Base-by-base conservation (phyloP, 495 filamentous ascomycete species). In the Cryomyces minteri region DNA sequence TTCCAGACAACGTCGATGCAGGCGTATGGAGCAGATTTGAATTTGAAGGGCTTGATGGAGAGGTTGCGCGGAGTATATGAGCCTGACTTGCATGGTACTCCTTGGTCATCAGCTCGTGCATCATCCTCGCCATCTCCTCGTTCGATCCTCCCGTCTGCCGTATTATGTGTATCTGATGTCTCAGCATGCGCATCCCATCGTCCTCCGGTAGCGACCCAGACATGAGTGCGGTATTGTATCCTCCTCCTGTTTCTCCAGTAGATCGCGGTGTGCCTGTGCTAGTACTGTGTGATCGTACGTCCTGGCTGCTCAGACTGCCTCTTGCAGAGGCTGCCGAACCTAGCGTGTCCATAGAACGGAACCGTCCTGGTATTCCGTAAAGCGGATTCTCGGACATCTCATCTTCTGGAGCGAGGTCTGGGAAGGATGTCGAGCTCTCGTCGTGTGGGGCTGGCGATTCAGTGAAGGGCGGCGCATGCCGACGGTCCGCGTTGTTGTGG, bases 21-120 rank as follows among this genome's bases (percentile, higher is more conserved):
- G 48, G 50, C 12, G 55, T 52, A 30, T 47, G 10, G 40, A 12
- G 18, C 34, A 32, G 4, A 4, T 30, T 41, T 8, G 9, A 8
- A 18, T 48, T 31, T 41, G 50, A 44, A 12, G 49, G 31, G 36
- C 45, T 47, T 33, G 39, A 32, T 8, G 45, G 45, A 4, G 45
- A 47, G 8, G n/a, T 31, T 6, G 45, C 10, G 10, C 45, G 25
- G 10, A 47, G 9, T 10, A 47, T 36, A 32, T 41, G 45, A 12
- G 45, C 37, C 9, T 32, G 37, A 51, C 32, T 51, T 34, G 43
- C 50, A 43, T 45, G 74, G 54, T 93, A 92, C 48, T 76, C 76
- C 57, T 88, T 82, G 40, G 73, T 82, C 72, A 96, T 80, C 43
- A 94, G 55, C 33, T 69, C 63, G 61, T 96, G 90, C 62, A 99